These are phyloP conservation scores for Arthroderma sp. DNA, from an alignment of 2,329 filamentous ascomycete species.

Conservation along the genomic window DNA sequence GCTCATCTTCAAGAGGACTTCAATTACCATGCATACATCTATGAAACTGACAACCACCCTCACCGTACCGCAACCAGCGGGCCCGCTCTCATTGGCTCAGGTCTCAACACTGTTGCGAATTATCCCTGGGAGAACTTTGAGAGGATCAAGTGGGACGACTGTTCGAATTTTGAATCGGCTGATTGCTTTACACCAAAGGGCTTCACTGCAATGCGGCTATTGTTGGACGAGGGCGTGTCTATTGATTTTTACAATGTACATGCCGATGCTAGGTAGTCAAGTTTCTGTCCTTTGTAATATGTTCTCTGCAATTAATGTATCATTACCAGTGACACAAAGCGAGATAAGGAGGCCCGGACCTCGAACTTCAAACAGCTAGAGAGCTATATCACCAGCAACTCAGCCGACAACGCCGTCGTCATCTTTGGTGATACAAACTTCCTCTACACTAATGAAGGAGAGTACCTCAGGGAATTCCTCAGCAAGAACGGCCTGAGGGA, in stretches of 20 bases:
- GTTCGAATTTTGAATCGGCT: too few species aligned
- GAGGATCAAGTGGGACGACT: too few species aligned
- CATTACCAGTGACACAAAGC: conserved; percentile 28
- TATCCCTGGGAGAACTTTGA: conserved; percentile 21
- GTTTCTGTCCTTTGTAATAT: background rate
- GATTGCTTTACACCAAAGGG: too few species aligned
- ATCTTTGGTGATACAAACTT: conserved; percentile 54
- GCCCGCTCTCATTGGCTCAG: conserved; percentile 37
- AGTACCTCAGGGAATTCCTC: conserved; percentile 41
- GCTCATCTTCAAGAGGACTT: too few species aligned
- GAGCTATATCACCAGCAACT: conserved; percentile 43
- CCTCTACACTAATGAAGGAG: conserved; percentile 45
- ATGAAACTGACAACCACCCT: too few species aligned
- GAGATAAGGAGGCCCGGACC: conserved; percentile 43
- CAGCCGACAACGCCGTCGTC: conserved; percentile 47
- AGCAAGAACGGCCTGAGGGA: conserved; percentile 43
- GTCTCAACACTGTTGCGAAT: conserved; percentile 51
- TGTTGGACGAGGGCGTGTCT: too few species aligned
- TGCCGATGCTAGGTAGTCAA: conserved; percentile 44
- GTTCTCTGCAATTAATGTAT: background rate
- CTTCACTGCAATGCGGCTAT: too few species aligned
- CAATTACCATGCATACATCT: too few species aligned
- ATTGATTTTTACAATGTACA: conserved; percentile 24
- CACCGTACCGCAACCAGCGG: too few species aligned
- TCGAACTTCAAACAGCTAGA: conserved; percentile 48